phyloP scores from a whole-genome alignment of 139 green algal genomes.

The Volvox reticuliferus region DNA sequence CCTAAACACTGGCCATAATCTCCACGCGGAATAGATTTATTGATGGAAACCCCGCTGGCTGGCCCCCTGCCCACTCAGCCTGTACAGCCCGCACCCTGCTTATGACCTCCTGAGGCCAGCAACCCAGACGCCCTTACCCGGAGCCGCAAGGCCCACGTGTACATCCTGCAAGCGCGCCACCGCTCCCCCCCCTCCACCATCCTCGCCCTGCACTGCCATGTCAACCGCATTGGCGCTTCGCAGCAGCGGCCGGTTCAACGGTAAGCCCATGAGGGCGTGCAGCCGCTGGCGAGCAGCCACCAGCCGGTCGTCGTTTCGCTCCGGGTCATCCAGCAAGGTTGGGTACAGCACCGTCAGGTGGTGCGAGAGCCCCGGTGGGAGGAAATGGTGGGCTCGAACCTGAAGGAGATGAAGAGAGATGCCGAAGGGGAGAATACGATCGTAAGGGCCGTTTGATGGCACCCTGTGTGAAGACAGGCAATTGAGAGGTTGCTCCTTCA shows the following conservation, averaged over 20 bases:
- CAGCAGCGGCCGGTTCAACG: slow-evolving; percentile 81
- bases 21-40: too few relatives aligned
- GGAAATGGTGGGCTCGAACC: slow-evolving; percentile 61
- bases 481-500: too few relatives aligned
- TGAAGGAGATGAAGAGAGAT: not conserved
- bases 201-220: not conserved
- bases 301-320: slow-evolving; percentile 62
- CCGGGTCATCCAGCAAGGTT: slow-evolving; percentile 24
- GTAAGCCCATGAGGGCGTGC: slow-evolving; percentile 80
- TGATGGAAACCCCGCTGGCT: not conserved
- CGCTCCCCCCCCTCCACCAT: not conserved
- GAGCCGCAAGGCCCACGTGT: slow-evolving; percentile 70
- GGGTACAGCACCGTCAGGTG: slow-evolving; percentile 73
- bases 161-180: slow-evolving; percentile 76
- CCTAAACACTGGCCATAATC: too few relatives aligned
- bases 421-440: too few relatives aligned
- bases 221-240: slow-evolving; percentile 73
- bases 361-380: slow-evolving; percentile 53
- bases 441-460: too few relatives aligned
- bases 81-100: not conserved
- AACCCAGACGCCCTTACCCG: slow-evolving; percentile 35
- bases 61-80: not conserved
- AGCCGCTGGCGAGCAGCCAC: slow-evolving; percentile 47
- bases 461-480: too few relatives aligned
- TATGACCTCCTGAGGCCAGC: not conserved